phyloP scores from a whole-genome alignment of 2,329 filamentous ascomycete species.

The Immersiporthe knoxdaviesiana region DNA sequence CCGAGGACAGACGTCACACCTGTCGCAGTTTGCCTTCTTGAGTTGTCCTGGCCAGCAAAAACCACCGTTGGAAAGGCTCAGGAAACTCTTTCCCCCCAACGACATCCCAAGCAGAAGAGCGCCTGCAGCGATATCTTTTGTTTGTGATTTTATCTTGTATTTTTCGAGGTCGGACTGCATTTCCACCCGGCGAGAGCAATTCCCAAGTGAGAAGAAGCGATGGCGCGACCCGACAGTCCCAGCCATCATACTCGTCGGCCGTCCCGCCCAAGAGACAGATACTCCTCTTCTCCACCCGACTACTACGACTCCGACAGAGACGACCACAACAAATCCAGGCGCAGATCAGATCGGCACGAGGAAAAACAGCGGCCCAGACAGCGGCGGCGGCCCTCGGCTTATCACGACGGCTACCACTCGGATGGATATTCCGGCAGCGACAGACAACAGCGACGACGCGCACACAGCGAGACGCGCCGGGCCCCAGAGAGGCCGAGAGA shows the following conservation, averaged over 20 bases:
- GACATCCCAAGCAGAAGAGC: neutral
- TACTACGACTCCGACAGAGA: neutral
- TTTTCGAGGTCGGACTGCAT: neutral
- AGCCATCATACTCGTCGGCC: constrained; percentile 2
- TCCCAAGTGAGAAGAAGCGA: neutral
- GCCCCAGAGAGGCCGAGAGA: constrained; percentile 5
- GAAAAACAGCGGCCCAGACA: neutral
- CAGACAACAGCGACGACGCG: neutral
- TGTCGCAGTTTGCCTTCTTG: neutral
- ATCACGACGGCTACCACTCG: constrained; percentile 22
- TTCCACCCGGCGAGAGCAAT: neutral
- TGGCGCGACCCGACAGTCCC: constrained; percentile 8
- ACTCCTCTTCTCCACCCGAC: constrained; percentile 15
- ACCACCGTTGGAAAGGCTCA: neutral
- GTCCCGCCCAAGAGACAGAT: constrained; percentile 14
- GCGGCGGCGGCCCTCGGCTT: constrained; percentile 11
- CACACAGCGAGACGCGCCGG: constrained; percentile 18
- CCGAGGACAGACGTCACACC: constrained; percentile 1
- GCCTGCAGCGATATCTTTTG: neutral
- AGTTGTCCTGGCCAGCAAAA: neutral
- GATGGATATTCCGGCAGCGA: constrained; percentile 18
- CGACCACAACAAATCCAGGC: neutral
- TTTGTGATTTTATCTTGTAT: too few relatives aligned
- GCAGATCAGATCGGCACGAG: neutral
- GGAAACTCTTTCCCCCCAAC: neutral